A percentile compares a stretch with the other conserved stretches of the same genome.
Conservation (phyloP, 257 asterid species). For the Schizonepeta tenuifolia region DNA sequence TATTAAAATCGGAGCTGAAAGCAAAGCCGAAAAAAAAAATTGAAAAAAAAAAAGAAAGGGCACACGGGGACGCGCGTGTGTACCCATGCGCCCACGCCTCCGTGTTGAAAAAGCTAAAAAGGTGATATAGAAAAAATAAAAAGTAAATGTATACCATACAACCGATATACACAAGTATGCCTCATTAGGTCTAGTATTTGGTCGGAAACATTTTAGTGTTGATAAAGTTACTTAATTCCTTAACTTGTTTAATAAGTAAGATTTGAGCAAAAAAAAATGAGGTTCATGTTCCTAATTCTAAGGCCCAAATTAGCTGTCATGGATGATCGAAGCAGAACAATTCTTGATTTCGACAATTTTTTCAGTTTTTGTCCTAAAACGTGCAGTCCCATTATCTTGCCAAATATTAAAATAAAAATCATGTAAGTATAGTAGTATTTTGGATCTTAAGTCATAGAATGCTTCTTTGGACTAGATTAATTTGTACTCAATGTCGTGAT, state of each 20-base stretch:
- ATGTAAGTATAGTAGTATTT: background rate
- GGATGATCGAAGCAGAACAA: constrained; percentile 10
- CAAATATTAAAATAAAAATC: background rate
- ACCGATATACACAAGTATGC: too few species aligned
- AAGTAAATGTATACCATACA: too few species aligned
- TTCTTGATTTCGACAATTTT: background rate
- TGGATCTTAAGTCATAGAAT: constrained; percentile 1
- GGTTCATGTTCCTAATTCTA: background rate
- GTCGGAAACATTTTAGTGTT: background rate
- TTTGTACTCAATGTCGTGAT: background rate
- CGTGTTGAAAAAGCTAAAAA: too few species aligned
- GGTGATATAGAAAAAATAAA: too few species aligned
- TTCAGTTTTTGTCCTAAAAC: background rate
- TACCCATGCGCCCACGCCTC: too few species aligned
- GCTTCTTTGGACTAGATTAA: background rate
- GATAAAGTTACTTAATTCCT: background rate
- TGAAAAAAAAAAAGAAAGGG: too few species aligned
- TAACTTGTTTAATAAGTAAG: background rate
- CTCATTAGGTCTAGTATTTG: background rate
- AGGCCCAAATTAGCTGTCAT: constrained; percentile 14
- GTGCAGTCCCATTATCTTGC: background rate
- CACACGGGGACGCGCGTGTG: too few species aligned
- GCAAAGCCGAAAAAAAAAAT: too few species aligned
- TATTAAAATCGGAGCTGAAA: too few species aligned
- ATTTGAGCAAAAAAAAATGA: background rate